Evolutionary conservation across 345 rosid genomes (phyloP), one percentile per base, ranked within the genome.

Genomic region (Brassica nigra): DNA sequence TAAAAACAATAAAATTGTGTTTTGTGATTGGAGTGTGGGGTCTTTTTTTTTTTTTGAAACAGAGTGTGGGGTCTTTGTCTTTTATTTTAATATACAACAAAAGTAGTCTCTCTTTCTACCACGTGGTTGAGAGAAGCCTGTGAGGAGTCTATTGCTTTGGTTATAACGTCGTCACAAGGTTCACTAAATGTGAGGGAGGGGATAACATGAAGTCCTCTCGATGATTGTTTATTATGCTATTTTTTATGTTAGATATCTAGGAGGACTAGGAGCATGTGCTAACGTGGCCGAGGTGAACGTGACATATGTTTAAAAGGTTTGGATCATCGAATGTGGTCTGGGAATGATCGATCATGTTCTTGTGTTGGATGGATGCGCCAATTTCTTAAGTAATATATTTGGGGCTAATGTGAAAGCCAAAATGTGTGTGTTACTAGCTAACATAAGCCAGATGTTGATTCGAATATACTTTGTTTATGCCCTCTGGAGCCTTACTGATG

Each of bases 91-190:
- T 33, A 10, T 33, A 65, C 78, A 39, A 58, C 68, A 2, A 6
- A 2, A 27, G 6, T 47, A 15, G 65, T 63, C 55, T 63, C 64
- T 70, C 42, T 70, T 8, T 71, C 71, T 63, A 52, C 81, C 76
- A 78, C 77, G 77, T 78, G 81, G 77, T 66, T 0, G 44, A 29
- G 20, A 47, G 27, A 54, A 54, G 61, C 61, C 10, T 54, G 61
- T 54, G 61, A 54, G 61, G 10, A 70, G 42, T 66, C 12, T 39
- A 67, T 59, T 73, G 82, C 82, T 73, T 79, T 73, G 82, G 74
- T 79, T 59, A 73, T 79, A 79, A 79, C 82, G 78, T 78, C 78
- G 78, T 78, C 82, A 44, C 69, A 67, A 34, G 30, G 10, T 64
- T 65, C 68, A 36, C 75, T 44, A 18, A 67, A 67, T 31, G 44